Evolutionary conservation across 2,329 filamentous ascomycete genomes (phyloP).

Genomic region (Sphaerulina vaccinii): DNA sequence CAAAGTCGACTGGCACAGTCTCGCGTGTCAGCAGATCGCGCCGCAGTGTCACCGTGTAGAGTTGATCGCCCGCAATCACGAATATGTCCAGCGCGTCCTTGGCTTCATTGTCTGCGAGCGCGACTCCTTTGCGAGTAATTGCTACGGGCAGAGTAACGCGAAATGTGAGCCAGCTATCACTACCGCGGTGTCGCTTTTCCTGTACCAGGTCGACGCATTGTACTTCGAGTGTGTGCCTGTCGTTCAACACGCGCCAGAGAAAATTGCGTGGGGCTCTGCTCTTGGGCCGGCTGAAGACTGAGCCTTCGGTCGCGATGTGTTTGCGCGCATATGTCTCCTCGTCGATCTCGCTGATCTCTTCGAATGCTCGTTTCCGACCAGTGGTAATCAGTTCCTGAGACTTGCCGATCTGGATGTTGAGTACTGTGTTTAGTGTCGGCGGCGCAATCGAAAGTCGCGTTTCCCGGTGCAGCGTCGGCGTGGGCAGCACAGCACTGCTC

Average conservation of each 20-base stretch:
- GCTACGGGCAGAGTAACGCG: constrained; percentile 78
- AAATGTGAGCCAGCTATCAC: constrained; percentile 60
- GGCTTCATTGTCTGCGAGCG: constrained; percentile 75
- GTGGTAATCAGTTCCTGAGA: constrained; percentile 42
- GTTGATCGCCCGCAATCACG: constrained; percentile 70
- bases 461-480: constrained; percentile 32
- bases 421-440: constrained; percentile 53
- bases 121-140: constrained; percentile 75
- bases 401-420: constrained; percentile 62
- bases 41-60: constrained; percentile 81
- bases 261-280: constrained; percentile 78
- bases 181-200: constrained; percentile 41
- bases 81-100: constrained; percentile 77
- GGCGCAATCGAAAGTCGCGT: constrained; percentile 29
- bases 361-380: constrained; percentile 37
- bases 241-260: constrained; percentile 84
- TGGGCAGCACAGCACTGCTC: constrained; percentile 9
- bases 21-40: constrained; percentile 74
- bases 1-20: constrained; percentile 61
- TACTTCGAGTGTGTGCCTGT: constrained; percentile 76
- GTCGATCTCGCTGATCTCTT: constrained; percentile 55
- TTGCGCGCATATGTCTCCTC: constrained; percentile 71
- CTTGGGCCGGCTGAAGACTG: constrained; percentile 78
- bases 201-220: constrained; percentile 77
- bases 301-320: constrained; percentile 73